Percentiles rank a stretch among this genome's conserved stretches.
phyloP scores from a whole-genome alignment of 2,329 filamentous ascomycete genomes.

The Lasiodiplodia sp. region DNA sequence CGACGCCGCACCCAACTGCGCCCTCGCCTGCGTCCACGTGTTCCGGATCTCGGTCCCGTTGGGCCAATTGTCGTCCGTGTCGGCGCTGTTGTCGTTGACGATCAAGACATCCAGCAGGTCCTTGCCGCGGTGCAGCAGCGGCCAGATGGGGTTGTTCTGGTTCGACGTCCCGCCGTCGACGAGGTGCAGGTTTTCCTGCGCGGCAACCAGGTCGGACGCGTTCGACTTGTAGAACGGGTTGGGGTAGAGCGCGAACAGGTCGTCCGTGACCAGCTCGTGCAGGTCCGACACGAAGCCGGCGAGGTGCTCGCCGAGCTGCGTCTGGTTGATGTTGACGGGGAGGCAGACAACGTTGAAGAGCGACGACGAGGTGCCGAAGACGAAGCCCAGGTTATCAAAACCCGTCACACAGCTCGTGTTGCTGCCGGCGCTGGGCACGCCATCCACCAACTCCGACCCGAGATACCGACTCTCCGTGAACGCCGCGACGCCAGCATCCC shows the following conservation, averaged over 20 bases:
- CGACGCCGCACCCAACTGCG: constrained; percentile 54
- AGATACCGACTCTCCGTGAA: constrained; percentile 68
- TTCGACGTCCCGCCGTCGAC: constrained; percentile 60
- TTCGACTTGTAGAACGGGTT: constrained; percentile 67
- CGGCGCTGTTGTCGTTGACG: constrained; percentile 70
- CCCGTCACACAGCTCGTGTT: constrained; percentile 56
- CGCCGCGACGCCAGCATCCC: constrained; percentile 65
- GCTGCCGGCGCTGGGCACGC: too few species aligned
- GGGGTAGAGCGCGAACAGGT: constrained; percentile 62
- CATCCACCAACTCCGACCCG: constrained; percentile 52
- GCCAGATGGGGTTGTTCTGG: constrained; percentile 62
- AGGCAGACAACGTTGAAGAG: constrained; percentile 50
- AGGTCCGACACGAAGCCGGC: constrained; percentile 35
- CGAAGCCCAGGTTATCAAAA: constrained; percentile 59
- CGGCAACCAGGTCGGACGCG: constrained; percentile 41
- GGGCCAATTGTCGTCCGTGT: constrained; percentile 66
- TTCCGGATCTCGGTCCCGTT: constrained; percentile 66
- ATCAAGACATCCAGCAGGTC: constrained; percentile 66
- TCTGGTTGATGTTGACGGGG: constrained; percentile 9
- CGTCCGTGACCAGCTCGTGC: constrained; percentile 38
- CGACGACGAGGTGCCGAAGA: constrained; percentile 54
- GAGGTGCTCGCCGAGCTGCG: constrained; percentile 17
- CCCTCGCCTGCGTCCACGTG: constrained; percentile 63
- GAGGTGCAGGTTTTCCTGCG: constrained; percentile 52
- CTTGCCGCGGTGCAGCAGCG: constrained; percentile 59